Percentiles rank a stretch among this genome's conserved stretches.
phyloP scores from a whole-genome alignment of 2,329 filamentous ascomycete species.

The Neurospora crassa region DNA sequence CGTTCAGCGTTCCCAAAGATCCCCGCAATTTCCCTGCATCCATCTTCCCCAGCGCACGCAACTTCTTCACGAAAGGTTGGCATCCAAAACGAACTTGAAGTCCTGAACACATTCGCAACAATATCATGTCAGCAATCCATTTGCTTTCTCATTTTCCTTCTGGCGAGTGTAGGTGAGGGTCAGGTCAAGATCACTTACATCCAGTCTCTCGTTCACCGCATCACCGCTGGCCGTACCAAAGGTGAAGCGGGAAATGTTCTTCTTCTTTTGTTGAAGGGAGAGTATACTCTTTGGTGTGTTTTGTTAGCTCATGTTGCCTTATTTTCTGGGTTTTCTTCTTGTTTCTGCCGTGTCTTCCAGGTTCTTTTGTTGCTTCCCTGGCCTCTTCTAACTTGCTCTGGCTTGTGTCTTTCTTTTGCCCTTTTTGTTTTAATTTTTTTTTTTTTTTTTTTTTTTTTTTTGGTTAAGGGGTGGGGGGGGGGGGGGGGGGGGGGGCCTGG shows the following conservation, averaged over 20 bases:
- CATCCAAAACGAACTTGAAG: background rate
- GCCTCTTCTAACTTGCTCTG: no score
- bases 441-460: background rate
- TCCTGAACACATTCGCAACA: background rate
- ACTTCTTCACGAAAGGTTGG: background rate
- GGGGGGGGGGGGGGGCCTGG: no score
- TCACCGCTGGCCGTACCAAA: background rate
- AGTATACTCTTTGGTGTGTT: background rate
- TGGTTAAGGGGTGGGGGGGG: no score
- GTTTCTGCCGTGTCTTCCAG: no score
- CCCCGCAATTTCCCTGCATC: background rate
- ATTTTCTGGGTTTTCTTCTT: no score
- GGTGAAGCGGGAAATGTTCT: constrained; percentile 1
- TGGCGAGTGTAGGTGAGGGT: background rate
- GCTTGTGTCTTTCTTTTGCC: background rate
- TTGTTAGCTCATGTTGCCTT: background rate
- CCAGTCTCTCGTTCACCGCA: background rate
- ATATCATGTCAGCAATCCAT: background rate
- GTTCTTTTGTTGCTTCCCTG: no score
- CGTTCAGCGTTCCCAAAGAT: background rate
- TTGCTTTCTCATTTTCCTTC: background rate
- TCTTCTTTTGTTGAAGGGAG: constrained; percentile 1
- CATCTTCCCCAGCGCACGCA: background rate
- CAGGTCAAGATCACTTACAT: background rate
- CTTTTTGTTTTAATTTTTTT: rapidly evolving